Evolutionary conservation across 768 basidiomycete species (phyloP), one percentile per base, ranked within the genome.

Genomic region (Cubamyces lactineus): DNA sequence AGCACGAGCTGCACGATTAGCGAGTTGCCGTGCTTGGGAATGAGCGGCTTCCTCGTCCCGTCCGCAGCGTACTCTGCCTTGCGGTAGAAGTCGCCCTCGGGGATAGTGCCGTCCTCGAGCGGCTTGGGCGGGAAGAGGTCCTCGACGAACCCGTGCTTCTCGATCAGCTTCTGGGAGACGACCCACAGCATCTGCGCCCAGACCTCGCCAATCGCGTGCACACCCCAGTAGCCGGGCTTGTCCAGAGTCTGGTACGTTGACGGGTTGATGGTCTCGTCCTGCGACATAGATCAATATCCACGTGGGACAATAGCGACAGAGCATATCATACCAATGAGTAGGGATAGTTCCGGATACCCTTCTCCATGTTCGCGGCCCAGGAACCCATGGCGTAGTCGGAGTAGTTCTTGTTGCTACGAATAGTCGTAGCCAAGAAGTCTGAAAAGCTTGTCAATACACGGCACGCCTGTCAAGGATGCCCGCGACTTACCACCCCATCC

Each of bases 211-310:
- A 95, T 88, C 21, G 90, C 89, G 69, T 91, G 90, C 9, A 96
- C 94, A 39, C 94, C 92, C 88, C 92, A 96, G 80, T 96, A 96
- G 17, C 92, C 92, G 2, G 88, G 87, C 75, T 90, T 90, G 79
- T 98, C 93, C 21, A 99, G 88, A 2, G 89, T 95, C 85, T 94
- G 91, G 83, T 98, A 98, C 0, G 86, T 89, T 55, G 91, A 92
- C 0, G 94, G 96, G 79, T 98, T 98, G 74, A 91, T 69, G 23
- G 81, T 80, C 38, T 78, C 74, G 76, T 92, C 81, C 78, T 84
- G 56, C 0, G n/a, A 50, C 26, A 49, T 38, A 24, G 41, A 39
- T 46, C 19, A 50, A 40, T n/a, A 40, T 30, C 16, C 41, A 55
- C 9, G 5, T 0, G 16, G 26, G 16, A n/a, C 7, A 16, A 21